A percentile compares a stretch with the other conserved stretches of the same genome.
Evolutionary conservation across 176 grass and related monocot species (phyloP).

Genomic region (Tillandsia fasciculata): DNA sequence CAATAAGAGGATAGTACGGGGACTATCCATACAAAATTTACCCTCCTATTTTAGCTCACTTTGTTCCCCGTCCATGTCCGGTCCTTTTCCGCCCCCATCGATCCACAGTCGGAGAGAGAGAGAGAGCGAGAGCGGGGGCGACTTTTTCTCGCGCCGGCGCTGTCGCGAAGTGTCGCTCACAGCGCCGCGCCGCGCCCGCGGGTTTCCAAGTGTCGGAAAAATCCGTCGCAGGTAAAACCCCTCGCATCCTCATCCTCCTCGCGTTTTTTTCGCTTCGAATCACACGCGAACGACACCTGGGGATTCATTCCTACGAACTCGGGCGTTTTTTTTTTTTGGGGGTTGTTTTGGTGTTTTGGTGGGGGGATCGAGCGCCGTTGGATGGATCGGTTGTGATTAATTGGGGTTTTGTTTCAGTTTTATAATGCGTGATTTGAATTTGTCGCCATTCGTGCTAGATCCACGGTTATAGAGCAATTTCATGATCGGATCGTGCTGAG

Average conservation of each 20-base stretch:
- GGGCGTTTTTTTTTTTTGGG: no score
- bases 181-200: neutral
- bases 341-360: neutral
- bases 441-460: no score
- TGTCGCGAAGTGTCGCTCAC: neutral
- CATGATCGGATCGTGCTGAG: no score
- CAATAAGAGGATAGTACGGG: neutral
- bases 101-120: neutral
- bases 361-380: neutral
- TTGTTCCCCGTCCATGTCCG: neutral
- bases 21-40: neutral
- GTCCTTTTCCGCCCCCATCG: neutral
- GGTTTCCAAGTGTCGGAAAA: neutral
- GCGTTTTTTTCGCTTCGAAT: neutral
- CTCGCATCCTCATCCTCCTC: no score
- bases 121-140: neutral
- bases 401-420: neutral
- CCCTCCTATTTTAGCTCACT: no score
- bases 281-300: neutral
- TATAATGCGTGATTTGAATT: no score
- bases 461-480: no score
- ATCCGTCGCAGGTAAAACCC: conserved; percentile 4
- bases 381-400: neutral
- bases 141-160: neutral
- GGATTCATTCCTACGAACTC: no score